phyloP scores from a whole-genome alignment of 108 stramenopile genomes.

The Cyclostephanos tholiformis region DNA sequence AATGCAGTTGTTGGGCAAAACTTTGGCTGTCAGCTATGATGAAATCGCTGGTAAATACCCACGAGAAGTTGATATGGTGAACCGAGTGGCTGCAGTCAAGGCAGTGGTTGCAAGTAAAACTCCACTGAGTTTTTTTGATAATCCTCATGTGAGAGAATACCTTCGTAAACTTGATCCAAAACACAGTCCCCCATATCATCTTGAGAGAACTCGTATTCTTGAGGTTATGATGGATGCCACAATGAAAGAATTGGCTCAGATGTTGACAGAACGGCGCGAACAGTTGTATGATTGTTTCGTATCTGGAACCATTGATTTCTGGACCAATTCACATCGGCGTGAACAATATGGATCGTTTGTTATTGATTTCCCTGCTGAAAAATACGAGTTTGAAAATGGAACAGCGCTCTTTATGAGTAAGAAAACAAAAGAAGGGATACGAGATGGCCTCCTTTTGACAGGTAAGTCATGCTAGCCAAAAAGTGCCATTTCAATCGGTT shows the following conservation, averaged over 20 bases:
- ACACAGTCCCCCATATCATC: constrained; percentile 12
- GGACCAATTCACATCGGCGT: constrained; percentile 14
- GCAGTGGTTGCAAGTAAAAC: constrained; percentile 14
- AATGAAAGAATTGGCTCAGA: constrained; percentile 5
- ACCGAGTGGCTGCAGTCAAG: constrained; percentile 8
- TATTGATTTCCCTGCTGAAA: too few species aligned
- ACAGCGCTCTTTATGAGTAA: too few species aligned
- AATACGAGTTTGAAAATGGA: too few species aligned
- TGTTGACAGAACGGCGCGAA: constrained; percentile 10
- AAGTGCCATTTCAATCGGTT: too few species aligned
- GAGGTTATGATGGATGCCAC: too few species aligned
- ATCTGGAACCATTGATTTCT: constrained; percentile 19
- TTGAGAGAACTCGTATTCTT: constrained; percentile 17
- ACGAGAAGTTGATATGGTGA: constrained; percentile 19
- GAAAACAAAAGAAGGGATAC: too few species aligned
- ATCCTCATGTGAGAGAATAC: too few species aligned
- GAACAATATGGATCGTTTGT: too few species aligned
- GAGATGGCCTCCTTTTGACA: too few species aligned
- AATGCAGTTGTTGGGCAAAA: neutral
- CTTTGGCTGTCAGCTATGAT: neutral
- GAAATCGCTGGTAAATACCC: neutral
- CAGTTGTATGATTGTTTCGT: constrained; percentile 4
- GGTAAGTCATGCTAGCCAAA: too few species aligned
- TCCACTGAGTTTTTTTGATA: constrained; percentile 10
- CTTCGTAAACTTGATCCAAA: constrained; percentile 9